A percentile compares a stretch with the other conserved stretches of the same genome.
phyloP scores from a whole-genome alignment of 176 grass and related monocot genomes.

The Juncus inflexus region DNA sequence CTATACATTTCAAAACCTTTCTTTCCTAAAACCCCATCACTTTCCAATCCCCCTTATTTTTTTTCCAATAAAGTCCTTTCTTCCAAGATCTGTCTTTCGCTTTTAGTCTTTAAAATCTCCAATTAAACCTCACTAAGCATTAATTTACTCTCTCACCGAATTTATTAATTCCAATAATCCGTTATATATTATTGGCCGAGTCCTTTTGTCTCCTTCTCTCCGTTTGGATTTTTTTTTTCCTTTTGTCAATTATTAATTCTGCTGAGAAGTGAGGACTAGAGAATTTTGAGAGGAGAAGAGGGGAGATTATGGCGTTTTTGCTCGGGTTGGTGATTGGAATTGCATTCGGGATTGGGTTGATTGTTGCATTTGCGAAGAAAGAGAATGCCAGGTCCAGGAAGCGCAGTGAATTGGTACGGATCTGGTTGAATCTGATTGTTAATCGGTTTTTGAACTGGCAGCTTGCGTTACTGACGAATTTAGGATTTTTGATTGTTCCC shows the following conservation, averaged over 20 bases:
- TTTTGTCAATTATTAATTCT: not conserved
- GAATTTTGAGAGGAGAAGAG: not conserved
- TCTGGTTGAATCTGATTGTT: not conserved
- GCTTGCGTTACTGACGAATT: not conserved
- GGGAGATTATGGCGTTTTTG: constrained; percentile 4
- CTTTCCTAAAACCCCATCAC: constrained; percentile 1
- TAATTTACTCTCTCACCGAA: not conserved
- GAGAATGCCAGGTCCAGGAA: constrained; percentile 21
- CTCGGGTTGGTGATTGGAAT: constrained; percentile 9
- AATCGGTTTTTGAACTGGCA: not conserved
- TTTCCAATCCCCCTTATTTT: constrained; percentile 2
- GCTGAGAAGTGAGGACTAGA: constrained; percentile 6
- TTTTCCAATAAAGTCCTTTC: not conserved
- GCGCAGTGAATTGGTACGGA: constrained; percentile 19
- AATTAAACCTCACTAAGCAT: not conserved
- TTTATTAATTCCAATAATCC: not conserved
- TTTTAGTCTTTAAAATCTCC: constrained; percentile 1
- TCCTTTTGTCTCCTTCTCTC: not conserved
- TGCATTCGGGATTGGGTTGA: constrained; percentile 24
- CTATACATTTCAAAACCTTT: not conserved
- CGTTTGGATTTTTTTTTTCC: constrained; percentile 7
- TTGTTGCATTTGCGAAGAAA: constrained; percentile 19
- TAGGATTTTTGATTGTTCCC: no score
- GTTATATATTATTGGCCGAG: not conserved
- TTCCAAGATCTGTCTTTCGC: not conserved